Percentiles rank a stretch among this genome's conserved stretches.
Evolutionary conservation across 192 early-diverging fungal genomes (phyloP).

Genomic region (Coemansia sp.): DNA sequence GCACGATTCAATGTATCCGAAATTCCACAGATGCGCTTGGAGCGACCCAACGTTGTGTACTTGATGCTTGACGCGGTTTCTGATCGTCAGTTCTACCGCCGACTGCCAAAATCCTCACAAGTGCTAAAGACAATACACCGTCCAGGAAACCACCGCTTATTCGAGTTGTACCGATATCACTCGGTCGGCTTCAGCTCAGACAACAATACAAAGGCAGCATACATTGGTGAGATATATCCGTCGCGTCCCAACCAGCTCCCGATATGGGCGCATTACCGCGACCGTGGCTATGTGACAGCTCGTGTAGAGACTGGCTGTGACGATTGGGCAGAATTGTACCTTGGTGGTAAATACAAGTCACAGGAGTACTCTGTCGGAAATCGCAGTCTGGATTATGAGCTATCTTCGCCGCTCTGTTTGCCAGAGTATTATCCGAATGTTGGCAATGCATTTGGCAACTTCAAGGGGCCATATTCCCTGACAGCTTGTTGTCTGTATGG

Average conservation of each 20-base stretch:
- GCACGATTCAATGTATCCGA: constrained; percentile 1
- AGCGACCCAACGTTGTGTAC: constrained; percentile 56
- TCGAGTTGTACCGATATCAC: constrained; percentile 59
- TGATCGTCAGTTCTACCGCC: constrained; percentile 58
- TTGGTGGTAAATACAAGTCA: constrained; percentile 12
- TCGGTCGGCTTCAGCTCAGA: constrained; percentile 58
- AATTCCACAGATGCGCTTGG: background rate
- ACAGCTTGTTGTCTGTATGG: constrained; percentile 47
- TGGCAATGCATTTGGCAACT: constrained; percentile 60
- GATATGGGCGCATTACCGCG: constrained; percentile 61
- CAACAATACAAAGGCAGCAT: constrained; percentile 57
- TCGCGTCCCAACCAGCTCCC: constrained; percentile 42
- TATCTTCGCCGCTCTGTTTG: constrained; percentile 59
- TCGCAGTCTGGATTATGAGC: constrained; percentile 58
- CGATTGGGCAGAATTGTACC: constrained; percentile 57
- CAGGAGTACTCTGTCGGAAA: constrained; percentile 38
- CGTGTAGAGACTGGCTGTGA: constrained; percentile 58
- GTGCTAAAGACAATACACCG: constrained; percentile 36
- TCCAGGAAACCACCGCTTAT: constrained; percentile 31
- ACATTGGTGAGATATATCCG: too few species aligned
- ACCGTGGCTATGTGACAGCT: constrained; percentile 59
- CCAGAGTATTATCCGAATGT: constrained; percentile 56
- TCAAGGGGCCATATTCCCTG: constrained; percentile 49
- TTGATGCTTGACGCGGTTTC: constrained; percentile 60
- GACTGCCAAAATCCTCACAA: constrained; percentile 50